Evolutionary conservation across 2,329 filamentous ascomycete genomes (phyloP).

Genomic region (Botryotinia calthae): DNA sequence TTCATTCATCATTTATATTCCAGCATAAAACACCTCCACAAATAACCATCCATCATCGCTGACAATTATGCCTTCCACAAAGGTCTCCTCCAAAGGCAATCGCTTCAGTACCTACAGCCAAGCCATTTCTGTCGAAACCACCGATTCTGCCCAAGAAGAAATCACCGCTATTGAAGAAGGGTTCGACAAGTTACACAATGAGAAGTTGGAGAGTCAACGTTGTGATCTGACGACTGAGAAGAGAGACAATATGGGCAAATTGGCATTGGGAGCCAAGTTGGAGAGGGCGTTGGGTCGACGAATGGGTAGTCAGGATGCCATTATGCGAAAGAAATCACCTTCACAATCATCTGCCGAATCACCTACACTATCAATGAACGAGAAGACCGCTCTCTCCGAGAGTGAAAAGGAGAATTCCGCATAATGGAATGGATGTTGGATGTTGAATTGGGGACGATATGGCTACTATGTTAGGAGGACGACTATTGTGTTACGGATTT

Average conservation of each 20-base stretch:
- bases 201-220: conserved; percentile 63
- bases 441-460: not conserved
- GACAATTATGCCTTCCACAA: conserved; percentile 42
- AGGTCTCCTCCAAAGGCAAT: conserved; percentile 46
- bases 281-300: conserved; percentile 66
- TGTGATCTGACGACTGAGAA: conserved; percentile 65
- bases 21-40: conserved; percentile 2
- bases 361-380: conserved; percentile 2
- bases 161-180: conserved; percentile 64
- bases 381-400: not conserved
- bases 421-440: not conserved
- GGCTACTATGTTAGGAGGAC: conserved; percentile 4
- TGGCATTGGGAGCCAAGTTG: conserved; percentile 71
- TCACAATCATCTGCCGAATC: conserved; percentile 10
- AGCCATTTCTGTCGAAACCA: conserved; percentile 41
- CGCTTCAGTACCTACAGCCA: conserved; percentile 53
- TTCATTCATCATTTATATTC: conserved; percentile 3
- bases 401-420: conserved; percentile 9
- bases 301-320: conserved; percentile 70
- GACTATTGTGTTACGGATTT: conserved; percentile 7
- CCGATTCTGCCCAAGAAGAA: conserved; percentile 38
- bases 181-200: conserved; percentile 67
- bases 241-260: conserved; percentile 65
- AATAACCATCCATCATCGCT: conserved; percentile 16
- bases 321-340: conserved; percentile 47